These are phyloP conservation scores for Exidia glandulosa DNA, from an alignment of 768 basidiomycete genomes.

Conservation along the genomic window DNA sequence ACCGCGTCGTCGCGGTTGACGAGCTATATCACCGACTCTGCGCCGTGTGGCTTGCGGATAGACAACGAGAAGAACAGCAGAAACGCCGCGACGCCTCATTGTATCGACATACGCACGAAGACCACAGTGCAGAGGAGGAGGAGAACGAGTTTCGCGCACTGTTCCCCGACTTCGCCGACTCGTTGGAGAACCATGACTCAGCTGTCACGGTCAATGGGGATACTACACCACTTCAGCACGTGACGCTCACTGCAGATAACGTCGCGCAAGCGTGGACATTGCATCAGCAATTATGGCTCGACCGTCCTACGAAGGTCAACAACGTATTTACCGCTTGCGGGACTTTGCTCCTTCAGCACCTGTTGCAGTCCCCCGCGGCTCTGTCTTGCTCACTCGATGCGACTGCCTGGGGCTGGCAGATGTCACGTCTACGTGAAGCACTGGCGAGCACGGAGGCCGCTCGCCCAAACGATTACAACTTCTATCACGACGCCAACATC, in stretches of 20 bases:
- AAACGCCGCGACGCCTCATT: constrained; percentile 57
- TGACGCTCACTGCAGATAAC: no score
- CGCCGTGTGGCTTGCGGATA: constrained; percentile 78
- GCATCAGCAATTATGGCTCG: background rate
- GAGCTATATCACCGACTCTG: constrained; percentile 55
- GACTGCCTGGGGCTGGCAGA: background rate
- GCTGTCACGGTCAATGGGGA: no score
- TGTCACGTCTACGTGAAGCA: background rate
- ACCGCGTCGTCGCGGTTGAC: constrained; percentile 27
- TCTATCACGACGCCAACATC: constrained; percentile 73
- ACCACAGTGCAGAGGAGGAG: constrained; percentile 56
- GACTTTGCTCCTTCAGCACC: background rate
- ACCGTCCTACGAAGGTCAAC: background rate
- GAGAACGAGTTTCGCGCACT: constrained; percentile 72
- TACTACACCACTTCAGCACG: no score
- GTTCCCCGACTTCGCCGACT: constrained; percentile 77
- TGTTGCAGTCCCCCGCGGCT: background rate
- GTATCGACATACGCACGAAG: constrained; percentile 54
- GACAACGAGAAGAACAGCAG: constrained; percentile 53
- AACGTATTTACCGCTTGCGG: background rate
- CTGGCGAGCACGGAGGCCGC: background rate
- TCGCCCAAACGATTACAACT: constrained; percentile 36
- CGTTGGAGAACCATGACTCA: constrained; percentile 6
- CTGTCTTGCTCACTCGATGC: background rate
- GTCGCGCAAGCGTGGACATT: no score